Base-by-base conservation (phyloP, 1,139 yeast genomes). In the Geotrichum klebahnii region DNA sequence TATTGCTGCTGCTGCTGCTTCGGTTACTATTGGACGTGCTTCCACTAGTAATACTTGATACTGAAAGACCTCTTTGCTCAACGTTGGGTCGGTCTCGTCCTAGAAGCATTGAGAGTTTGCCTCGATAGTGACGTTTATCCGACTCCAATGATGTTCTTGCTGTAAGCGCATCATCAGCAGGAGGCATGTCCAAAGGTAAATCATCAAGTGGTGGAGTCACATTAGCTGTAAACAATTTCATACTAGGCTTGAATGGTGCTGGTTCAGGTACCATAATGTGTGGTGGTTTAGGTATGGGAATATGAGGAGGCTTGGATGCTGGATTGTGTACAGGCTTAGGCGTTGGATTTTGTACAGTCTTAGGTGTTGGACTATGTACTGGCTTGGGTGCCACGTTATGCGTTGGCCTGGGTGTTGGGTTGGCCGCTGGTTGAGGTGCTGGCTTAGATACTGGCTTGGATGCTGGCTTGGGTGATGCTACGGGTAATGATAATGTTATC, bases 171-270 rank as follows among this genome's bases (percentile, higher is more conserved):
- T 8, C 9, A 26, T 26, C 10, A 6, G 10, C 6, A 6, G 29
- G 29, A 10, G 29, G 29, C 6, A 10, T 8, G 6, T 6, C 16
- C 3, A 28, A 17, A 10, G 44, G 44, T 4, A 6, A 3, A 3
- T 12, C 2, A 10, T 40, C 44, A 9, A 46, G 24, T 14, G 50
- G 50, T 5, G 50, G 50, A 12, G 50, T 46, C 26, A 46, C 46
- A 23, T 46, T 46, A 5, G 43, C 50, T 2, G 50, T 39, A 24
- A 46, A 34, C 19, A 46, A 46, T 14, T 39, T 26, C n/a, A n/a
- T n/a, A n/a, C n/a, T n/a, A n/a, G n/a, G n/a, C n/a, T n/a, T n/a
- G n/a, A n/a, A n/a, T n/a, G n/a, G n/a, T n/a, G n/a, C n/a, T n/a
- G n/a, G n/a, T n/a, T n/a, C n/a, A n/a, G n/a, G n/a, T n/a, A n/a